Percentiles rank a stretch among this genome's conserved stretches.
Evolutionary conservation across 2,329 filamentous ascomycete genomes (phyloP).

Genomic region (Apiospora phragmitis): DNA sequence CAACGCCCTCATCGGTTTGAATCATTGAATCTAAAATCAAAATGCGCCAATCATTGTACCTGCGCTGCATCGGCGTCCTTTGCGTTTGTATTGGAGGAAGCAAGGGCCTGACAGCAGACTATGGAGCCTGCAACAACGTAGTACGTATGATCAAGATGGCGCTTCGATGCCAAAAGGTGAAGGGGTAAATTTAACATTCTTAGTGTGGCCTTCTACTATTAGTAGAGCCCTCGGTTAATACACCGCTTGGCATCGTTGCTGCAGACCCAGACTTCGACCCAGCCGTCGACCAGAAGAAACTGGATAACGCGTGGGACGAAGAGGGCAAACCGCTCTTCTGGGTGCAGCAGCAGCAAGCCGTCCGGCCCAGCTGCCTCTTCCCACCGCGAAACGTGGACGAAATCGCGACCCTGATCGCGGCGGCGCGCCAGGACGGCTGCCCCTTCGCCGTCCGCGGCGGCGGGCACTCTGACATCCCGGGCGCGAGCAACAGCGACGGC

Average conservation of each 20-base stretch:
- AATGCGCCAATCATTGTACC: neutral
- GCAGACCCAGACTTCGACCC: too few relatives aligned
- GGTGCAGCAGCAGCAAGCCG: neutral
- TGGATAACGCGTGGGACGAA: neutral
- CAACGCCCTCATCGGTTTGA: too few relatives aligned
- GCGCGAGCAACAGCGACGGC: too few relatives aligned
- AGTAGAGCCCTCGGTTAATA: neutral
- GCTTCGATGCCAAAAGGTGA: neutral
- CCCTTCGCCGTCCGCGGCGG: neutral
- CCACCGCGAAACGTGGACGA: neutral
- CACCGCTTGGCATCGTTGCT: neutral
- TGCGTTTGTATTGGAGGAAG: neutral
- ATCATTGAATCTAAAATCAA: neutral
- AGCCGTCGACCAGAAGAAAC: neutral
- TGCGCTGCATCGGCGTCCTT: neutral
- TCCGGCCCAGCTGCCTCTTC: neutral
- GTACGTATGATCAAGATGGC: neutral
- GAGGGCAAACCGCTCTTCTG: neutral
- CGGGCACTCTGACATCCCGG: too few relatives aligned
- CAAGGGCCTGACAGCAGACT: neutral
- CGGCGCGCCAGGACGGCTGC: neutral
- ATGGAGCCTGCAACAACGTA: neutral
- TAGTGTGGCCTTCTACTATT: neutral
- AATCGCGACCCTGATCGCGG: neutral
- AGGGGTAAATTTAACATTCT: neutral